These are phyloP conservation scores for Penicillium verhagenii DNA, from an alignment of 495 filamentous ascomycete genomes.

Conservation along the genomic window DNA sequence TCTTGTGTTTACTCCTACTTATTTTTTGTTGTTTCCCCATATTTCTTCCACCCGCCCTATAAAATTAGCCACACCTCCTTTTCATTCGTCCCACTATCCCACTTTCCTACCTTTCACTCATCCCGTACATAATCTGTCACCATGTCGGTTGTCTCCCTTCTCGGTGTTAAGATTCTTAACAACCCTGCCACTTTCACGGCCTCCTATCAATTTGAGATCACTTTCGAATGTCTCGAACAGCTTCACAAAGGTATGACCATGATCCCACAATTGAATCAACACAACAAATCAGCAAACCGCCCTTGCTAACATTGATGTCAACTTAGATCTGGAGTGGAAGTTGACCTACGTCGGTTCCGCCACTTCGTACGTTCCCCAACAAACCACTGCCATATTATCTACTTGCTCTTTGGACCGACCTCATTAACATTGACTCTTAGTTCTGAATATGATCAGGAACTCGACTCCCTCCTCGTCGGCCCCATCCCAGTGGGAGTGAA, in stretches of 20 bases:
- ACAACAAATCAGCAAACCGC: background rate
- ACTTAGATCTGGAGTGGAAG: constrained; percentile 95
- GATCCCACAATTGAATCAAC: background rate
- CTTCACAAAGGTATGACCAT: constrained; percentile 76
- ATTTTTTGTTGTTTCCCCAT: constrained; percentile 20
- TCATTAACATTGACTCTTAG: constrained; percentile 44
- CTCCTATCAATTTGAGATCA: constrained; percentile 95
- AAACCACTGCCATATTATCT: background rate
- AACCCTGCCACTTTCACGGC: constrained; percentile 90
- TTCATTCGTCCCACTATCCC: constrained; percentile 48
- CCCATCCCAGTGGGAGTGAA: constrained; percentile 96
- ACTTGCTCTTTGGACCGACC: background rate
- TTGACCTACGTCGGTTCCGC: constrained; percentile 98
- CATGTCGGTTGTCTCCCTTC: constrained; percentile 96
- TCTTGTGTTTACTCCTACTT: background rate
- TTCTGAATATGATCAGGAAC: constrained; percentile 95
- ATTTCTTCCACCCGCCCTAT: constrained; percentile 57
- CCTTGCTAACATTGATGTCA: constrained; percentile 10
- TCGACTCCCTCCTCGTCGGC: constrained; percentile 93
- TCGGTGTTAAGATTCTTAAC: constrained; percentile 92
- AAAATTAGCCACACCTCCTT: constrained; percentile 60
- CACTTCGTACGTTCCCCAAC: constrained; percentile 68
- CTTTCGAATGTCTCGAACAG: constrained; percentile 92
- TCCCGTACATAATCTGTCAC: constrained; percentile 35
- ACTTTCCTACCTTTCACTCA: constrained; percentile 5